Evolutionary conservation across 306 rosid genomes (phyloP).

Genomic region (Dalbergia cochinchinensis): DNA sequence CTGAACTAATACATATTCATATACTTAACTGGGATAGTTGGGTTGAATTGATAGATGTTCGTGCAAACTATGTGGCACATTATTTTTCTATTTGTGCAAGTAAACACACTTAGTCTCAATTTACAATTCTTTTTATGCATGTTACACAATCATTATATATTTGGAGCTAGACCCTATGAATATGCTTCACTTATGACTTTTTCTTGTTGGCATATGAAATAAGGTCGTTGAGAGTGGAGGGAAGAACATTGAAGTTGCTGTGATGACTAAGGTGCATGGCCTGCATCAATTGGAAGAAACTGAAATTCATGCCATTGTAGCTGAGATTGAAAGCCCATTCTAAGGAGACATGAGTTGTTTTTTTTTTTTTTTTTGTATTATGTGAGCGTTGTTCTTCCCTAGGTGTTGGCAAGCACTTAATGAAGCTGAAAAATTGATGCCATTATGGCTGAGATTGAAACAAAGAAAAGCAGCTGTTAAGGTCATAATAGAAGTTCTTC

Average conservation of each 20-base stretch:
- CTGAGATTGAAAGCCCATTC: slow-evolving; percentile 89
- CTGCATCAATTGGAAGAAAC: slow-evolving; percentile 92
- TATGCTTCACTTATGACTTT: background rate
- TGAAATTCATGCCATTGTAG: slow-evolving; percentile 89
- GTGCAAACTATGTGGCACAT: too few relatives aligned
- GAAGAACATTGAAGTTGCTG: slow-evolving; percentile 97
- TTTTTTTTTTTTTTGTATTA: slow-evolving; percentile 19
- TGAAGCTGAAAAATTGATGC: slow-evolving; percentile 32
- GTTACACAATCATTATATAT: too few relatives aligned
- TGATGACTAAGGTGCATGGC: slow-evolving; percentile 88
- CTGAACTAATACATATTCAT: too few relatives aligned
- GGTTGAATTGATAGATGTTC: too few relatives aligned
- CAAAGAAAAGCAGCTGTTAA: too few relatives aligned
- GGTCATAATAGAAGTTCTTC: too few relatives aligned
- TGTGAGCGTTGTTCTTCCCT: slow-evolving; percentile 7
- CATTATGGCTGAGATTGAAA: too few relatives aligned
- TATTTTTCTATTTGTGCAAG: too few relatives aligned
- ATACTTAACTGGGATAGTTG: too few relatives aligned
- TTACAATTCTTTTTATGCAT: too few relatives aligned
- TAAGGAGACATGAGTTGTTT: slow-evolving; percentile 72
- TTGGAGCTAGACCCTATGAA: slow-evolving; percentile 31
- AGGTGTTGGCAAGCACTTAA: slow-evolving; percentile 33
- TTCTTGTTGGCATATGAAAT: slow-evolving; percentile 32
- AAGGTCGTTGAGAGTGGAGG: slow-evolving; percentile 99
- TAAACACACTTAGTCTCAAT: too few relatives aligned